A percentile compares a stretch with the other conserved stretches of the same genome.
These are phyloP conservation scores for Phanerodontia chrysosporium DNA, from an alignment of 768 basidiomycete genomes.

Conservation along the genomic window DNA sequence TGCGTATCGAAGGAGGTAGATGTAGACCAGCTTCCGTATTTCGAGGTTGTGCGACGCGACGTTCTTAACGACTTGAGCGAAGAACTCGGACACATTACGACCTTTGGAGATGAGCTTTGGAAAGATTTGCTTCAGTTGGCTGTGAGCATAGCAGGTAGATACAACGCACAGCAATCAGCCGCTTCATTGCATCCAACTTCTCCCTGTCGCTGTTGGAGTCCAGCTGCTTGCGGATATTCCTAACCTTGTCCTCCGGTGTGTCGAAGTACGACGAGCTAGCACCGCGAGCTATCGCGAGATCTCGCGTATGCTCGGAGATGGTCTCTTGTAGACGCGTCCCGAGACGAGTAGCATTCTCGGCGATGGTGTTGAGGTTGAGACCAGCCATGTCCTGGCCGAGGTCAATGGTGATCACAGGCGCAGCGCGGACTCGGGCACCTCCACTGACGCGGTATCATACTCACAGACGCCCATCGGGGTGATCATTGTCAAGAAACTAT, in stretches of 20 bases:
- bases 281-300: conserved; percentile 56
- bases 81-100: conserved; percentile 88
- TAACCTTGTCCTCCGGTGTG: conserved; percentile 72
- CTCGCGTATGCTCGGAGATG: conserved; percentile 75
- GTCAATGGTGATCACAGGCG: not conserved
- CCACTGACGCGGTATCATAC: too few species aligned
- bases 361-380: conserved; percentile 38
- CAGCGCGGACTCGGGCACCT: too few species aligned
- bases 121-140: conserved; percentile 3
- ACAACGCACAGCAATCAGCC: conserved; percentile 80
- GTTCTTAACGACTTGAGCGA: conserved; percentile 96
- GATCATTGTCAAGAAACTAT: too few species aligned
- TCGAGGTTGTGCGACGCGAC: conserved; percentile 91
- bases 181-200: conserved; percentile 92
- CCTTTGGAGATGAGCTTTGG: conserved; percentile 88
- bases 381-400: conserved; percentile 16
- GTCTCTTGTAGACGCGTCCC: conserved; percentile 83
- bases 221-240: conserved; percentile 81
- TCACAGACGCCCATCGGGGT: too few species aligned
- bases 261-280: conserved; percentile 60
- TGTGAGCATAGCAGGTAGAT: not conserved
- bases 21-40: conserved; percentile 95
- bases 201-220: conserved; percentile 87
- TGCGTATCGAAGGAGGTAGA: conserved; percentile 93
- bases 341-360: conserved; percentile 81